phyloP scores from a whole-genome alignment of 352 stramenopile species.

The Phytophthora rubi region DNA sequence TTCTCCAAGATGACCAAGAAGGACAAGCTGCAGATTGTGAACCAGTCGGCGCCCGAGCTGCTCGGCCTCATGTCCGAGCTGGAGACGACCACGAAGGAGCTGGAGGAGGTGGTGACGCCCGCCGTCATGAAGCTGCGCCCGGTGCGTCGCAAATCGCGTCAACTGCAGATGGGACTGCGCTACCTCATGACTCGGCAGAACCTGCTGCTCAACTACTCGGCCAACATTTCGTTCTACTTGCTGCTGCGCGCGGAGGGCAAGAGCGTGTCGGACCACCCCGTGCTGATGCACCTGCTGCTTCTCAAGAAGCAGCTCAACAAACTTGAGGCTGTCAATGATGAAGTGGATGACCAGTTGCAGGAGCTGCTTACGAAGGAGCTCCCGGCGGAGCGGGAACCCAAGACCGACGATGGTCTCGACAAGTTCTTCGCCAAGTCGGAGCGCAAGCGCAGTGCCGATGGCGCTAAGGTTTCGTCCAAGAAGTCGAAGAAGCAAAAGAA shows the following conservation, averaged over 20 bases:
- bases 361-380: slow-evolving; percentile 75
- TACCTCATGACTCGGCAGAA: slow-evolving; percentile 86
- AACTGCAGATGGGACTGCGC: slow-evolving; percentile 69
- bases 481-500: slow-evolving; percentile 62
- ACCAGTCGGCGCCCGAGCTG: slow-evolving; percentile 84
- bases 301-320: slow-evolving; percentile 83
- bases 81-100: slow-evolving; percentile 65
- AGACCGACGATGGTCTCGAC: slow-evolving; percentile 66
- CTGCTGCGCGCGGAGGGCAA: slow-evolving; percentile 82
- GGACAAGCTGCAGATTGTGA: slow-evolving; percentile 88
- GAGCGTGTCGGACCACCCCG: slow-evolving; percentile 76
- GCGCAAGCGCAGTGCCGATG: slow-evolving; percentile 36
- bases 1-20: slow-evolving; percentile 90
- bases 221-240: slow-evolving; percentile 90
- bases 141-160: slow-evolving; percentile 60
- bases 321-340: slow-evolving; percentile 60
- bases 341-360: slow-evolving; percentile 64
- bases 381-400: slow-evolving; percentile 44
- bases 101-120: slow-evolving; percentile 70
- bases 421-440: slow-evolving; percentile 67
- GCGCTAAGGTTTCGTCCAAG: slow-evolving; percentile 23
- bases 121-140: slow-evolving; percentile 77
- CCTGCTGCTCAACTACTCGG: slow-evolving; percentile 84
- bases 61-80: slow-evolving; percentile 76
- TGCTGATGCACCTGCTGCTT: slow-evolving; percentile 76